phyloP scores from a whole-genome alignment of 192 early-diverging fungal species.

The Podila horticola region DNA sequence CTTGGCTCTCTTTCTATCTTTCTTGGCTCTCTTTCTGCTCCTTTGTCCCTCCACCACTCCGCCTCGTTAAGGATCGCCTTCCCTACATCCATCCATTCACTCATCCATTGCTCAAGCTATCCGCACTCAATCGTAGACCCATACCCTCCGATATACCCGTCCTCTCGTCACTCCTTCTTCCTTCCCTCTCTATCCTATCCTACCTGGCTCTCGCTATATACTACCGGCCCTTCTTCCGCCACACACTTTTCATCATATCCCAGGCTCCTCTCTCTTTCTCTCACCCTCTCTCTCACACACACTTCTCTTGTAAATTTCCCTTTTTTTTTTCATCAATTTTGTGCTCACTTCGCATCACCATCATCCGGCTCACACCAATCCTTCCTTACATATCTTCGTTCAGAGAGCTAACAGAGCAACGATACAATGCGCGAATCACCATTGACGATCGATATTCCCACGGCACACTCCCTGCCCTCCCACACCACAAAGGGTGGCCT shows the following conservation, averaged over 20 bases:
- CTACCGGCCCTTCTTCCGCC: background rate
- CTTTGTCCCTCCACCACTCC: no score
- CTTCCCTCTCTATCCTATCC: background rate
- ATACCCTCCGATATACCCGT: background rate
- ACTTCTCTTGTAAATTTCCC: background rate
- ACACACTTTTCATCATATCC: background rate
- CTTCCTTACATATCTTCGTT: background rate
- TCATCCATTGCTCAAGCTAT: no score
- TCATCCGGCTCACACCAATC: background rate
- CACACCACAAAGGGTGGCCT: constrained; percentile 1
- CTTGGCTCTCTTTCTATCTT: background rate
- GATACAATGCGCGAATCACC: constrained; percentile 2
- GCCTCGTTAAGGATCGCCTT: background rate
- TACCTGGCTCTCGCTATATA: no score
- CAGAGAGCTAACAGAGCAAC: background rate
- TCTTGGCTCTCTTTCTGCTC: background rate
- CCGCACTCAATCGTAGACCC: no score
- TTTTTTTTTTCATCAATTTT: background rate
- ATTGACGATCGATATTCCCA: background rate
- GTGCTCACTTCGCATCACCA: background rate
- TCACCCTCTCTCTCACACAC: background rate
- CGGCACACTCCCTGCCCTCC: background rate
- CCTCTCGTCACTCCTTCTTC: background rate
- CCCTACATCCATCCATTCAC: background rate
- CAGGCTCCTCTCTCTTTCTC: no score